Base-by-base conservation (phyloP, 768 basidiomycete genomes). In the Trametes villosa region DNA sequence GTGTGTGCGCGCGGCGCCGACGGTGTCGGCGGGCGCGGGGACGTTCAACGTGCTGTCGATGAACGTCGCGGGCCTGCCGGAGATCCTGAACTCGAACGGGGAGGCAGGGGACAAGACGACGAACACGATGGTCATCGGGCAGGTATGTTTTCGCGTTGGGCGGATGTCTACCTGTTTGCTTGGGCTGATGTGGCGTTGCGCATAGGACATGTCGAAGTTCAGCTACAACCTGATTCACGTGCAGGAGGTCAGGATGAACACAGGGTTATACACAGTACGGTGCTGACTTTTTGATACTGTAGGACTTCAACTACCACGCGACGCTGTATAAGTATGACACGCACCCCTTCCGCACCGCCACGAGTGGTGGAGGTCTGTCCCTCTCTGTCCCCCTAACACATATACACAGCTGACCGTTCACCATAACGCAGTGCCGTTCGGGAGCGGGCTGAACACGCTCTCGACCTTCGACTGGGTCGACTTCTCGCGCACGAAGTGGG, bases 271-370 rank as follows among this genome's bases (percentile, higher is more conserved):
- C 18, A 20, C 4, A 27, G 11, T 9, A 18, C 11, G 12, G 26
- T 8, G 17, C 26, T 20, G n/a, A 27, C 22, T 20, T n/a, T 36
- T 22, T 40, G 17, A 2, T 26, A 4, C n/a, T 33, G 9, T n/a
- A 56, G 55, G 55, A 57, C 36, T 57, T 57, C 47, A 57, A 57
- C 55, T 57, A 48, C 46, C 55, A 57, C 29, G 55, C 55, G 20
- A 46, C 42, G 11, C 17, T 57, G 22, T 57, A 57, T 47, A 22
- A n/a, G 24, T 33, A 31, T 11, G 55, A 57, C 24, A 38, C 22
- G 18, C 55, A 57, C 22, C 55, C 55, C 24, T 57, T 24, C 55
- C 55, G 55, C 34, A 57, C 55, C 2, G 55, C 55, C 33, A 57
- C 55, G 5, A 46, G 42, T 36, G 55, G 55, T 26, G 55, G 55